Evolutionary conservation across 345 rosid genomes (phyloP).

Genomic region (Salix suchowensis): DNA sequence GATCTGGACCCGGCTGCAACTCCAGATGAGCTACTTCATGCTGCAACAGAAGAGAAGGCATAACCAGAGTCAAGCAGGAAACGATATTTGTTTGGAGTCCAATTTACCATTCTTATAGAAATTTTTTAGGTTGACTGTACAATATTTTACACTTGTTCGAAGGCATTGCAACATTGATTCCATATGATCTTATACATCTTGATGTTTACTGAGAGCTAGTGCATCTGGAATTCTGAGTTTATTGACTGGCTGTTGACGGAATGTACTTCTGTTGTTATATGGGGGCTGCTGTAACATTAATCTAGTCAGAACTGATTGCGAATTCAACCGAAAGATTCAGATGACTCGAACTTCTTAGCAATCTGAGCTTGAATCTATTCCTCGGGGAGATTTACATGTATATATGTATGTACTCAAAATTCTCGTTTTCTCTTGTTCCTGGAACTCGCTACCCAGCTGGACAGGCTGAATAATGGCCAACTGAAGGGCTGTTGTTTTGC

Average conservation of each 20-base stretch:
- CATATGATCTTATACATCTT: constrained; percentile 40
- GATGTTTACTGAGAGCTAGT: constrained; percentile 21
- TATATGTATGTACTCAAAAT: too few species aligned
- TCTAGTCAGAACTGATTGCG: constrained; percentile 9
- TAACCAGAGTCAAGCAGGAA: constrained; percentile 15
- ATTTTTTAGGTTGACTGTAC: constrained; percentile 57
- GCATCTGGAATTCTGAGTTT: constrained; percentile 30
- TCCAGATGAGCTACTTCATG: constrained; percentile 84
- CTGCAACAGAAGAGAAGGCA: constrained; percentile 36
- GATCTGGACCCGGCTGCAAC: constrained; percentile 98
- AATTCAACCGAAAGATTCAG: constrained; percentile 8
- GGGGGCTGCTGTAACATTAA: constrained; percentile 20
- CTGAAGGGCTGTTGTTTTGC: background rate
- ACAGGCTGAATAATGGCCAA: background rate
- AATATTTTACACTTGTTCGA: constrained; percentile 46
- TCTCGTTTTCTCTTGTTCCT: background rate
- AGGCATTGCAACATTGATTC: constrained; percentile 42
- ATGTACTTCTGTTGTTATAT: background rate
- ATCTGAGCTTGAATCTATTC: background rate
- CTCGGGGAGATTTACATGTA: background rate
- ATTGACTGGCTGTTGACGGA: constrained; percentile 23
- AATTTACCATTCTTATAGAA: constrained; percentile 46
- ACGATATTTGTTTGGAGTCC: constrained; percentile 27
- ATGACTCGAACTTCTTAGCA: background rate
- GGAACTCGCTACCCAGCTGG: background rate